Evolutionary conservation across 192 early-diverging fungal species (phyloP), one percentile per base, ranked within the genome.

Genomic region (Lobosporangium transversale): DNA sequence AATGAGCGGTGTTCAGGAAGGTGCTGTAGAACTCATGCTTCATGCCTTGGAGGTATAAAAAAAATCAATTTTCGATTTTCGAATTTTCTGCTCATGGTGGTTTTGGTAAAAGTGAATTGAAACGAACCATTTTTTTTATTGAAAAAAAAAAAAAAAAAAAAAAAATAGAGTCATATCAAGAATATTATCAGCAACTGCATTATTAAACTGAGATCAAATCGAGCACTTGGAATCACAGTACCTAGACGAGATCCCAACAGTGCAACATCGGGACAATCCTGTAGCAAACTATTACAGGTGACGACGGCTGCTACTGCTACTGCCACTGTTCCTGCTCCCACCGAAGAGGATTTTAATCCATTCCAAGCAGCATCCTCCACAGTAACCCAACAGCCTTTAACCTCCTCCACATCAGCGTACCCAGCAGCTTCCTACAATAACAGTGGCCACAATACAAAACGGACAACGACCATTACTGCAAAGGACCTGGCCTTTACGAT

Each of bases 121-220:
- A n/a, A n/a, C n/a, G n/a, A n/a, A n/a, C n/a, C n/a, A n/a, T n/a
- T n/a, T n/a, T n/a, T n/a, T n/a, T n/a, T n/a, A n/a, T n/a, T n/a
- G n/a, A n/a, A n/a, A n/a, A n/a, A n/a, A n/a, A n/a, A n/a, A n/a
- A n/a, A n/a, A n/a, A n/a, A n/a, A n/a, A n/a, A n/a, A n/a, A n/a
- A n/a, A 29, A 6, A 42, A 24, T 48, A 86, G 82, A 84, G 81
- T 53, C 89, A 92, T 55, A 80, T 92, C 54, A 89, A 89, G 54
- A 86, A 86, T 51, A 81, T 90, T 12, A 80, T 92, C 42, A 88
- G 86, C 27, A 90, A 88, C 29, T 86, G 85, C 53, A 87, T 92
- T 27, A 86, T 84, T 80, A 90, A 90, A 53, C 69, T 84, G 36
- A 81, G 91, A 27, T 80, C 83, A 5, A 90, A 90, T 73, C 84